Evolutionary conservation across 305 asterid species (phyloP).

Genomic region (Fraxinus angustifolia): DNA sequence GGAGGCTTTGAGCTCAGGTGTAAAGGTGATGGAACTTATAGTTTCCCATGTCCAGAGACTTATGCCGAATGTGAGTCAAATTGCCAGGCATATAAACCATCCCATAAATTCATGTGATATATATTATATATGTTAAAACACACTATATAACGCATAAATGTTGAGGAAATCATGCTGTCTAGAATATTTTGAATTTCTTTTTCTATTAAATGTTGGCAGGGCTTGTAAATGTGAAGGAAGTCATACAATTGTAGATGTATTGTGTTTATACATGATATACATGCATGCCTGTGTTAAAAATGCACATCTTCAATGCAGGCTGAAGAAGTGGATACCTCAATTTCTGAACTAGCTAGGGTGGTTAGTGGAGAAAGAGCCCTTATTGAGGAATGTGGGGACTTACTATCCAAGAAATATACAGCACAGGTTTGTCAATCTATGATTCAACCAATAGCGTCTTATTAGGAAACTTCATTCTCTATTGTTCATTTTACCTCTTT

Average conservation of each 20-base stretch:
- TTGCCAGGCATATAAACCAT: background rate
- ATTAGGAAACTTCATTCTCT: background rate
- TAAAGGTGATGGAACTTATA: conserved; percentile 55
- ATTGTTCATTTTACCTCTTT: background rate
- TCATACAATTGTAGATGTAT: background rate
- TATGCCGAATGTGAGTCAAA: conserved; percentile 45
- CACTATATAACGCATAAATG: background rate
- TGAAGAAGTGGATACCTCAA: conserved; percentile 55
- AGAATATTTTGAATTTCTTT: background rate
- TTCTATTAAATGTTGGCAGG: background rate
- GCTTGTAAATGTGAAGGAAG: background rate
- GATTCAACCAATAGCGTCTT: background rate
- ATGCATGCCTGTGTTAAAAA: background rate
- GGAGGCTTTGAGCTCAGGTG: conserved; percentile 63
- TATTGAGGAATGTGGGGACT: conserved; percentile 69
- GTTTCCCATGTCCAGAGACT: conserved; percentile 41
- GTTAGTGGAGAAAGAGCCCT: conserved; percentile 58
- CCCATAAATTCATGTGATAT: background rate
- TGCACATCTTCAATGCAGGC: conserved; percentile 41
- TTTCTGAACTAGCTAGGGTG: conserved; percentile 61
- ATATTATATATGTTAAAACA: background rate
- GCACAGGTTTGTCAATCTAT: conserved; percentile 46
- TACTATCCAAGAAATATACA: conserved; percentile 34
- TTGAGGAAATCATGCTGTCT: background rate
- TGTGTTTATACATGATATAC: background rate